These are phyloP conservation scores for Luffa acutangula DNA, from an alignment of 306 rosid species.

Conservation along the genomic window DNA sequence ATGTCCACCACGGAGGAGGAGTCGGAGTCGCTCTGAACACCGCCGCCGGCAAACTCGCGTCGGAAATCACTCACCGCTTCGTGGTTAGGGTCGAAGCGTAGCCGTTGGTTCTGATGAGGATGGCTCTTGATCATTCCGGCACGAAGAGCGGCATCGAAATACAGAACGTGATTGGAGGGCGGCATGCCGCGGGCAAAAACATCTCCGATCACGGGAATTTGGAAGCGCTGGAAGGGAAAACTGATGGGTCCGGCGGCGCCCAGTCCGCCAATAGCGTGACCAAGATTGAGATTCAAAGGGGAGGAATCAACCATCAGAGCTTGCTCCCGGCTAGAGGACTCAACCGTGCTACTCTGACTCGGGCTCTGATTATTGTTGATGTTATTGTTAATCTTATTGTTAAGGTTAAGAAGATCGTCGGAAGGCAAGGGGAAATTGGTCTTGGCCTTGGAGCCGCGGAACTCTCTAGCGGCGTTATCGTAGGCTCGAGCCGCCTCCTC, in stretches of 20 bases:
- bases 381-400: background rate
- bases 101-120: slow-evolving; percentile 7
- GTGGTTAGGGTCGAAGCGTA: slow-evolving; percentile 15
- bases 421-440: slow-evolving; percentile 53
- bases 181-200: slow-evolving; percentile 9
- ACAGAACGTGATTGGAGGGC: slow-evolving; percentile 19
- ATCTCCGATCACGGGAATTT: slow-evolving; percentile 3
- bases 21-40: slow-evolving; percentile 34
- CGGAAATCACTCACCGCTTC: slow-evolving; percentile 16
- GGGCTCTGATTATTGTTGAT: slow-evolving; percentile 41
- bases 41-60: background rate
- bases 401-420: slow-evolving; percentile 12
- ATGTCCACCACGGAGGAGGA: slow-evolving; percentile 34
- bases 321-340: slow-evolving; percentile 72
- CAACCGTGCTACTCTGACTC: slow-evolving; percentile 93
- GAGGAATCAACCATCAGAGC: slow-evolving; percentile 50
- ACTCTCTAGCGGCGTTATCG: slow-evolving; percentile 75
- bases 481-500: slow-evolving; percentile 94
- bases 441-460: slow-evolving; percentile 91
- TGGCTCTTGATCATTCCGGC: slow-evolving; percentile 23
- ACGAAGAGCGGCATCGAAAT: slow-evolving; percentile 26
- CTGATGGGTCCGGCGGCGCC: slow-evolving; percentile 14
- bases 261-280: slow-evolving; percentile 15
- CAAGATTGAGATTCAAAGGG: slow-evolving; percentile 54
- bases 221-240: slow-evolving; percentile 35